Base-by-base conservation (phyloP, 345 rosid genomes). In the Draba incana region DNA sequence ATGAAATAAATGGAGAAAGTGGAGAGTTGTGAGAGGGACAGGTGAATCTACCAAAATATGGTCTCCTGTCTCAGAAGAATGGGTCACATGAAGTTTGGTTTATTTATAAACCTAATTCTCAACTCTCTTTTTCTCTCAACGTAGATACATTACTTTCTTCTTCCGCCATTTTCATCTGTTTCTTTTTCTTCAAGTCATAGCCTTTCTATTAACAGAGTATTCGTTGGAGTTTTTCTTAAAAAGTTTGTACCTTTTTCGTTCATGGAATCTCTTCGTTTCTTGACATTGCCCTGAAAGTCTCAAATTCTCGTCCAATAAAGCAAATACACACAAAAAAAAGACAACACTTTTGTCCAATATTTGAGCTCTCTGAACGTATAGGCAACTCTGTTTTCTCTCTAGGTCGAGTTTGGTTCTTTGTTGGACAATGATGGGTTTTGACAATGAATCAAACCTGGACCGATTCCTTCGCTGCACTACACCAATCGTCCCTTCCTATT, bases 201-300 rank as follows among this genome's bases (percentile, higher is more conserved):
- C 30, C 30, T 27, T 27, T 27, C 30, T 4, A 4, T 27, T 27
- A 47, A 46, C 64, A 64, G 76, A 64, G 76, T 56, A 28, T 35
- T 41, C 63, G 52, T 56, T 56, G 46, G 46, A 33, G 63, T 20
- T 67, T 55, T 6, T 20, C 25, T 4, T 16, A 6, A n/a, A 52
- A 53, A 11, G 6, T 16, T 30, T 30, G 13, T 28, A 0, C 35
- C 25, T 44, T 55, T 50, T 45, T 35, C 28, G 23, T 45, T 67
- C 44, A 51, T 25, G 13, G 42, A 35, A 63, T 71, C 64, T 56
- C 63, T 70, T 55, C 16, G 61, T 62, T 62, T 71, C 8, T 42
- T 71, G 44, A 37, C 44, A 64, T 64, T 57, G 53, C 59, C 76
- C 59, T 57, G 76, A 57, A 72, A 72, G 76, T 72, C 66, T 72